Conservation (phyloP, 192 early-diverging fungal species). For the Podila verticillata region DNA sequence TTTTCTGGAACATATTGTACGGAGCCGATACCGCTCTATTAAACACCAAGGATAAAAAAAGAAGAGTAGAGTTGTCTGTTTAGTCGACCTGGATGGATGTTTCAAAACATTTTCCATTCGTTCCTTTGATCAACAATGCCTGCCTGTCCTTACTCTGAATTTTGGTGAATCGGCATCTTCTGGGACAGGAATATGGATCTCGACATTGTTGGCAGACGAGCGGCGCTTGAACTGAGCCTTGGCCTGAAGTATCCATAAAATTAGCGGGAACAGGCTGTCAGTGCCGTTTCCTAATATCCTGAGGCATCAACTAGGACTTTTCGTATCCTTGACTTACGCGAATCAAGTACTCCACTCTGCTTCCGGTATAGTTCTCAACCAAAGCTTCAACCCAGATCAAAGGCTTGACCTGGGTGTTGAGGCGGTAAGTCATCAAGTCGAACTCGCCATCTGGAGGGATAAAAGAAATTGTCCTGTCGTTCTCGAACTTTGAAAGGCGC, state of each 20-base stretch:
- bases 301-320: too few species aligned
- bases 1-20: constrained; percentile 95
- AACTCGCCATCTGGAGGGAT: constrained; percentile 94
- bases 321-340: constrained; percentile 33
- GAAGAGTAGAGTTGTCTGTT: neutral
- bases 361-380: constrained; percentile 88
- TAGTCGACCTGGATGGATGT: neutral
- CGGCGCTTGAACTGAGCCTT: constrained; percentile 97
- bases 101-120: neutral
- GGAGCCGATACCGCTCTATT: constrained; percentile 82
- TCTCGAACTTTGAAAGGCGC: constrained; percentile 86
- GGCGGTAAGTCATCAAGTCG: constrained; percentile 90
- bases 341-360: constrained; percentile 95
- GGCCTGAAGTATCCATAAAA: constrained; percentile 62
- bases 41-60: neutral
- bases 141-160: constrained; percentile 76
- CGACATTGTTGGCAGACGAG: constrained; percentile 97
- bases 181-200: constrained; percentile 97
- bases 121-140: neutral
- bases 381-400: constrained; percentile 87
- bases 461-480: constrained; percentile 89
- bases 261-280: neutral
- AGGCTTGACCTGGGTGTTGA: constrained; percentile 86
- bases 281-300: too few species aligned
- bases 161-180: constrained; percentile 97